phyloP scores from a whole-genome alignment of 345 rosid species.

The Rhodamnia argentea region DNA sequence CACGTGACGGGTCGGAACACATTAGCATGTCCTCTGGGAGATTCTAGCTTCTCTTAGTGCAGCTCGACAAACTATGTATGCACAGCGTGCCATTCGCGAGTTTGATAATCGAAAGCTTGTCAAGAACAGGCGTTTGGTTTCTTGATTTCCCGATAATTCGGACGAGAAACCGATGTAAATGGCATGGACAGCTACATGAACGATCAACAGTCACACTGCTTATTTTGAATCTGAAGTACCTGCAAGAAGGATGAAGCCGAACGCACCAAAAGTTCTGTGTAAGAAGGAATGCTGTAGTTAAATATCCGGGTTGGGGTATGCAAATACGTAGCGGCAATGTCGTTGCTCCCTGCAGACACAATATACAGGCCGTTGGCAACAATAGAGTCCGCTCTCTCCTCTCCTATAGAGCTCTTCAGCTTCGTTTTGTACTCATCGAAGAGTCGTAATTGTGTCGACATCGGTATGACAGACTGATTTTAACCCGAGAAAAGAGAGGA shows the following conservation, averaged over 20 bases:
- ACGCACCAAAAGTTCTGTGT: slow-evolving; percentile 1
- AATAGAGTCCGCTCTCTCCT: slow-evolving; percentile 2
- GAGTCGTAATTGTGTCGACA: slow-evolving; percentile 18
- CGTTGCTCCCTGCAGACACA: slow-evolving; percentile 25
- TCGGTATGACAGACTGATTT: slow-evolving; percentile 14
- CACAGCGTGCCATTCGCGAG: background rate
- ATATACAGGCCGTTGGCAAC: slow-evolving; percentile 14
- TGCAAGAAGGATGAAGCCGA: slow-evolving; percentile 9
- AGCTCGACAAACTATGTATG: background rate
- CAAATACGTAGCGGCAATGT: slow-evolving; percentile 16
- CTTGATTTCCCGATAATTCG: background rate
- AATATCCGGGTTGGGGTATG: background rate
- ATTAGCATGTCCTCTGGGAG: background rate
- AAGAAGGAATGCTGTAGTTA: slow-evolving; percentile 3
- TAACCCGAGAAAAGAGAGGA: background rate
- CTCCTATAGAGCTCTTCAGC: slow-evolving; percentile 16
- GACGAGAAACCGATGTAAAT: background rate
- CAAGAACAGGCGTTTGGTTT: background rate
- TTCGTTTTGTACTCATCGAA: slow-evolving; percentile 21
- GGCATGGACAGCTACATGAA: background rate
- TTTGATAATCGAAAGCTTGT: background rate
- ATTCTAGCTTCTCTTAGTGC: background rate
- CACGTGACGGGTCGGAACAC: background rate
- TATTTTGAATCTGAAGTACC: background rate
- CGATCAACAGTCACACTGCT: background rate